Evolutionary conservation across 1,284 basidiomycete genomes (phyloP), one percentile per base, ranked within the genome.

Genomic region (Pseudozyma hubeiensis): DNA sequence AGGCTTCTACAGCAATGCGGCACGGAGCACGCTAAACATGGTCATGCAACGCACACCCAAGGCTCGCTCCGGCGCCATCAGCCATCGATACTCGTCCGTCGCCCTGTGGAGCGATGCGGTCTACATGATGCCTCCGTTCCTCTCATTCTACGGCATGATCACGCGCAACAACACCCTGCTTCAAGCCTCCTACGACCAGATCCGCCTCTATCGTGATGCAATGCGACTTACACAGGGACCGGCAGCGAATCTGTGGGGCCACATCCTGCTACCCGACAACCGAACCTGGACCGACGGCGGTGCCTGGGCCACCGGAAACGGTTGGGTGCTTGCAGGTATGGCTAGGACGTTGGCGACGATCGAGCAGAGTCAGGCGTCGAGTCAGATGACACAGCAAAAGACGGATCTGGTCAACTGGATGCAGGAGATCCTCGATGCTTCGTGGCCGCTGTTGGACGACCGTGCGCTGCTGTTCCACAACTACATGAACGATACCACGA

Each of bases 81-180:
- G 81, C 41, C 85, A 85, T 47, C 74, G 81, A 6, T 58, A 60
- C 13, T 49, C 57, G n/a, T 35, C 19, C 1, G 61, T 75, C 7
- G 57, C 67, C 19, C 57, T 80, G n/a, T 83, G 81, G 86, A 80
- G 76, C 48, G 82, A 84, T 17, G 75, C 78, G 14, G 87, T 92
- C 7, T 93, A 92, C 85, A 93, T 95, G 93, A 91, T 92, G 0
- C 94, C 94, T 0, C 94, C 94, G 0, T 97, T 95, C 85, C 85
- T 97, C 9, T 93, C 94, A 0, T 94, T 92, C 85, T 95, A 93
- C 82, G 95, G 92, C 33, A 89, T 90, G 35, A 77, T 89, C 30
- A 89, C 89, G 0, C 81, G 86, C 33, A 94, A 96, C 84, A 84
- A 88, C 43, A 89, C 89, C 1, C 86, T 94, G 29, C 80, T 96